Evolutionary conservation across 352 stramenopile genomes (phyloP).

Genomic region (Pythium utonaiense): DNA sequence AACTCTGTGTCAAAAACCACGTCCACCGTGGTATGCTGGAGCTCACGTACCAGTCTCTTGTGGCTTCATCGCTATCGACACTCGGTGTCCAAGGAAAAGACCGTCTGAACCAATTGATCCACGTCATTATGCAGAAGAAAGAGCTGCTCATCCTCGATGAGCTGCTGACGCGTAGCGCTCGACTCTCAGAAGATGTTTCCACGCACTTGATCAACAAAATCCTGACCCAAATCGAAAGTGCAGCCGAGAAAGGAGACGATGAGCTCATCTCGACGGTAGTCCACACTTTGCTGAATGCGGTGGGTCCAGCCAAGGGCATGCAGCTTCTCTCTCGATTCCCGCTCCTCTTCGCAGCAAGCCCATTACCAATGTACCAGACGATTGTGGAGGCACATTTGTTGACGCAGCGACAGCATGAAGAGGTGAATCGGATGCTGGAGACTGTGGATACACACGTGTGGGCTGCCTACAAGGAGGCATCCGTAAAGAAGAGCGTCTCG

Average conservation of each 20-base stretch:
- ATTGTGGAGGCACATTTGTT: constrained; percentile 74
- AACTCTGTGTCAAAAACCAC: constrained; percentile 50
- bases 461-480: constrained; percentile 70
- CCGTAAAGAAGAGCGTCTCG: constrained; percentile 39
- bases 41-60: constrained; percentile 28
- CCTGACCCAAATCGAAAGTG: constrained; percentile 46
- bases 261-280: constrained; percentile 57
- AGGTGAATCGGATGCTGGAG: constrained; percentile 73
- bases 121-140: constrained; percentile 38
- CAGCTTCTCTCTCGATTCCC: constrained; percentile 54
- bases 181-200: constrained; percentile 1
- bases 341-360: constrained; percentile 56
- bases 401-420: constrained; percentile 55
- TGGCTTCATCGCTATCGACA: not conserved
- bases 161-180: constrained; percentile 8
- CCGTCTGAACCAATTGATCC: constrained; percentile 45
- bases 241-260: constrained; percentile 35
- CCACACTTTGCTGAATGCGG: constrained; percentile 61
- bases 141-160: constrained; percentile 27
- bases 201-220: constrained; percentile 36
- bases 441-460: constrained; percentile 80
- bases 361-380: constrained; percentile 72
- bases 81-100: constrained; percentile 22
- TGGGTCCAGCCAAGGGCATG: constrained; percentile 55
- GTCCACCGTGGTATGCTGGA: constrained; percentile 45